Percentiles rank a stretch among this genome's conserved stretches.
Evolutionary conservation across 1,284 basidiomycete species (phyloP).

Genomic region (Fomitopsis schrenkii): DNA sequence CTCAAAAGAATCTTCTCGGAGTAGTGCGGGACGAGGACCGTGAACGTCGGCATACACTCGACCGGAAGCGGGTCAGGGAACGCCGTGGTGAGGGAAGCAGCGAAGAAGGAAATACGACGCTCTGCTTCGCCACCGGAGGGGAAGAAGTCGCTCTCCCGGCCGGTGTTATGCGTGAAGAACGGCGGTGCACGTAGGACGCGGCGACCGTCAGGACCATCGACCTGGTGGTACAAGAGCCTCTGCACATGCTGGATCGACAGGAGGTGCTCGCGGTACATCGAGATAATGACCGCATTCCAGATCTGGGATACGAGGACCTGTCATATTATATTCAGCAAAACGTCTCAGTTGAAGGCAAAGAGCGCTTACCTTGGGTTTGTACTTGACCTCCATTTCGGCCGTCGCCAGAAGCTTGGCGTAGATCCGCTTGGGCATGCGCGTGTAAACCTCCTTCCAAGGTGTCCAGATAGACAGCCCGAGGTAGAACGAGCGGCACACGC

Average conservation of each 20-base stretch:
- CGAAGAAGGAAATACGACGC: conserved; percentile 95
- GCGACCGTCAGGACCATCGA: conserved; percentile 81
- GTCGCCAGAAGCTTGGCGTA: conserved; percentile 95
- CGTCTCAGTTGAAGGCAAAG: background rate
- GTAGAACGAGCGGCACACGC: conserved; percentile 83
- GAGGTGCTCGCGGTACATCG: conserved; percentile 96
- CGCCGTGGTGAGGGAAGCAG: conserved; percentile 89
- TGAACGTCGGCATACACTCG: conserved; percentile 97
- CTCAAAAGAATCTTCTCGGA: conserved; percentile 95
- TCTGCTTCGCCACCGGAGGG: conserved; percentile 92
- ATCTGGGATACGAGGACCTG: conserved; percentile 93
- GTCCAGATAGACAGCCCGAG: conserved; percentile 96
- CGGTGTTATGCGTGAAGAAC: conserved; percentile 91
- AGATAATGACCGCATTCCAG: conserved; percentile 98
- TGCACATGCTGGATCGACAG: conserved; percentile 95
- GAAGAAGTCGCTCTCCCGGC: conserved; percentile 84
- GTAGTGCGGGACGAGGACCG: conserved; percentile 94
- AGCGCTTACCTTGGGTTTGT: conserved; percentile 83
- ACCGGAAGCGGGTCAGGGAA: conserved; percentile 92
- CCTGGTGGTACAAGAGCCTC: conserved; percentile 90
- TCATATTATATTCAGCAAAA: background rate
- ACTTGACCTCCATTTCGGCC: conserved; percentile 94
- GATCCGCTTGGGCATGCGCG: conserved; percentile 92
- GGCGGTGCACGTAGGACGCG: conserved; percentile 89
- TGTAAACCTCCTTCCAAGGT: conserved; percentile 94